Evolutionary conservation across 2,329 filamentous ascomycete genomes (phyloP), one percentile per base, ranked within the genome.

Genomic region (Celoporthe dispersa): DNA sequence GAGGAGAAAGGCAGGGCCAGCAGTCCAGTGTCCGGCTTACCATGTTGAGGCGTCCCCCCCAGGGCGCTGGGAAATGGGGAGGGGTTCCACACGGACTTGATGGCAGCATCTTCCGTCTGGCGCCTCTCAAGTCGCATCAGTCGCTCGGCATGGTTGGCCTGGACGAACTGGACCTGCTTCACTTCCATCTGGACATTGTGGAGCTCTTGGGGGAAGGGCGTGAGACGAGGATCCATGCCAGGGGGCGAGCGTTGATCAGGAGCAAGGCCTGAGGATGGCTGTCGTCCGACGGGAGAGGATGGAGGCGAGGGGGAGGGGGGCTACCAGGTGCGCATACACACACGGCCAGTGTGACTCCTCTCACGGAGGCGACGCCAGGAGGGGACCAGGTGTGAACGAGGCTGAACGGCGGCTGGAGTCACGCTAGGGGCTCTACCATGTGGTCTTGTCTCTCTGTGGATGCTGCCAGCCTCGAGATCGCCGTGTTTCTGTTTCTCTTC

Each of bases 1-100:
- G n/a, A 44, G 37, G 14, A 16, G 4, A 8, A 22, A 25, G 6
- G 35, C 22, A 44, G 41, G 41, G 41, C 7, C 44, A 8, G 11
- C 44, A 48, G 22, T 7, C 9, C 44, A 14, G 19, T 25, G 19
- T 60, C 60, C n/a, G 48, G 78, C 88, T 80, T 82, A 97, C 95
- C 94, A 84, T 97, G 92, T 79, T 97, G 92, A 67, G 94, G 92
- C 61, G 94, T 94, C 68, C 93, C 92, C 75, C 91, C 90, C 70
- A 97, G 80, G 53, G 94, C 89, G 73, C 91, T 91, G n/a, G 95
- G 94, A 78, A 98, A 98, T 22, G 94, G 94, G 68, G 94, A 97
- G 31, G 70, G 68, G 73, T 92, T 91, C 96, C 96, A 99, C 69
- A 97, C 92, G 72, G 92, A 97, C 81, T 95, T 97, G 71, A 91